Percentiles rank a stretch among this genome's conserved stretches.
Conservation (phyloP, 176 grass and related monocot genomes). For the Cocos nucifera region DNA sequence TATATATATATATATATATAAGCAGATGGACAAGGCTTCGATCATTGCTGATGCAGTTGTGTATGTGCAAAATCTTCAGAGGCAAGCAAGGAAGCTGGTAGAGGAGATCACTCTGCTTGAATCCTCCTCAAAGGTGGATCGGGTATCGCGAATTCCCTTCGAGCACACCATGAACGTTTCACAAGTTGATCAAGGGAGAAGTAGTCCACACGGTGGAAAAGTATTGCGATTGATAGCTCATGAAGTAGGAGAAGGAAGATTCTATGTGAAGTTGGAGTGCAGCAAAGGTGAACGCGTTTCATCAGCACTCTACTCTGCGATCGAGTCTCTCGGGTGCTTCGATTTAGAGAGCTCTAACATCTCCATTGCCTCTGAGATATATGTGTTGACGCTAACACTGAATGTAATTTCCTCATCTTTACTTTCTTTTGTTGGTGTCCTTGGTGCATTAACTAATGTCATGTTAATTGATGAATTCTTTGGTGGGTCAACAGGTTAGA, state of each 20-base stretch:
- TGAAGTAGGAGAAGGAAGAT: constrained; percentile 45
- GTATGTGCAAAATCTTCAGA: constrained; percentile 63
- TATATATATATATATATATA: neutral
- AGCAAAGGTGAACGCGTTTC: constrained; percentile 31
- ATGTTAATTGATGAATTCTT: neutral
- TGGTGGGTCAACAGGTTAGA: constrained; percentile 13
- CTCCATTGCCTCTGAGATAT: constrained; percentile 25
- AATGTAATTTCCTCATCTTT: constrained; percentile 27
- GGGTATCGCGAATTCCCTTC: neutral
- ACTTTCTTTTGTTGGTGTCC: neutral
- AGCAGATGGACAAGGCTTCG: constrained; percentile 93
- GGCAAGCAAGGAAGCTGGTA: constrained; percentile 47
- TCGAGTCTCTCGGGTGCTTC: constrained; percentile 58
- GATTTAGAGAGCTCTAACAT: constrained; percentile 60
- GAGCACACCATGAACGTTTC: neutral
- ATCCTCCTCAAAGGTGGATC: constrained; percentile 17
- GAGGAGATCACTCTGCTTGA: constrained; percentile 60
- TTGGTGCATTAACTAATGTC: too few species aligned
- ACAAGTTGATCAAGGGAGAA: neutral
- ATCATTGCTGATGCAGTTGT: constrained; percentile 82
- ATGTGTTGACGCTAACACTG: constrained; percentile 48
- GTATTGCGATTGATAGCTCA: constrained; percentile 30
- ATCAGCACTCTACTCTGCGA: constrained; percentile 48
- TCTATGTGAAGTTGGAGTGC: constrained; percentile 65
- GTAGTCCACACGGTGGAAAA: constrained; percentile 16